Evolutionary conservation across 805 yeast genomes (phyloP), one percentile per base, ranked within the genome.

Genomic region (Kodamaea hsintzibuensis): DNA sequence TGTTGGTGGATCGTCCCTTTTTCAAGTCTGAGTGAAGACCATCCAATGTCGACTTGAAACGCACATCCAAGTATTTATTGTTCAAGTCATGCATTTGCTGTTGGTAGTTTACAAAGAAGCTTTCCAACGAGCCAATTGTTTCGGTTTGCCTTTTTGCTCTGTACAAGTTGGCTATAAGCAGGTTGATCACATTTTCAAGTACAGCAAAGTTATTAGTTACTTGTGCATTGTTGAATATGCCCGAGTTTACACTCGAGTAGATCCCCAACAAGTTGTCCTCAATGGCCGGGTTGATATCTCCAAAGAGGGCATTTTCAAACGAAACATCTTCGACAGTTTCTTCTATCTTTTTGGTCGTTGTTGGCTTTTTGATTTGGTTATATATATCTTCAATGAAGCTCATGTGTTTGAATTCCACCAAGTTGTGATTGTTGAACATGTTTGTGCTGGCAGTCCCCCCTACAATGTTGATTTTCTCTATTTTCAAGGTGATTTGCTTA

Each of bases 401-500:
- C 46, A 66, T 64, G 54, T 73, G 78, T 57, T 67, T 68, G 57
- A 63, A 68, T 50, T 74, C 77, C 2, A 63, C 47, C 52, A 66
- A 52, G 30, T 56, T 52, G 42, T 57, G 57, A 37, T 35, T 27
- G 8, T 51, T 17, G 27, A 16, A 42, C 16, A 38, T 39, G 4
- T 46, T 52, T 10, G 33, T 51, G 17, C 51, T 56, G 14, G 62
- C 52, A n/a, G 60, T 47, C 43, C 67, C 72, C 43, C 81, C 75
- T 60, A 84, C 73, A 39, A 87, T 79, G 49, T 84, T 79, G 52
- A 92, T 82, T 55, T 86, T 86, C 47, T 89, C 96, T 13, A 95
- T 88, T 50, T 79, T 76, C 33, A 97, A 95, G 53, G 92, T 84
- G 51, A 95, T 95, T 66, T 90, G 91, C 63, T 91, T 83, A 70